Evolutionary conservation across 2,329 filamentous ascomycete genomes (phyloP), one percentile per base, ranked within the genome.

Genomic region (Scedosporium dehoogii): DNA sequence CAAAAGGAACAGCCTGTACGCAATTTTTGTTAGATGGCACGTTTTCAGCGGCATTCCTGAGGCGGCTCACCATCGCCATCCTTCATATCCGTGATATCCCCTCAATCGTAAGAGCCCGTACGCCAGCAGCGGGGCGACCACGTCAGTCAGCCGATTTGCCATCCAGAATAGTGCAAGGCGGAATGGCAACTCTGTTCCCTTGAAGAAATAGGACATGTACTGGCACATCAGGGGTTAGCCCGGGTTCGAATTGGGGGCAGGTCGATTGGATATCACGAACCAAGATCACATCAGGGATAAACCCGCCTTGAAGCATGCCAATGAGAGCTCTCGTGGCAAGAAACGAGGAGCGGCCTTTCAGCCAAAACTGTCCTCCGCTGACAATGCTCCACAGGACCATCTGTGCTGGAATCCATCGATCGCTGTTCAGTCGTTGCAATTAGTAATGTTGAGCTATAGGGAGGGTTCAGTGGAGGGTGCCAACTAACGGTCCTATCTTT

Each of bases 371-470:
- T 6, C 69, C 71, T 10, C 70, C 70, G 2, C 73, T 73, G 1
- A 73, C 67, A 12, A 73, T 64, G 5, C 71, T 73, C 74, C 74
- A 76, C 2, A 62, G 51, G 3, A 72, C 66, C 71, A 74, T 81
- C 41, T 76, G 75, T 3, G 82, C 72, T 12, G 79, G 80, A 4
- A 79, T 79, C 72, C 82, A 80, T 21, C 73, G 74, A 55, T 78
- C 74, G 0, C 79, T 78, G 14, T 79, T 79, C 3, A 81, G 65
- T 67, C 74, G 76, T 67, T 81, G 7, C 9, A 38, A 41, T 7
- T 9, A 41, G 33, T 6, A n/a, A n/a, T n/a, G n/a, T 82, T 29
- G 72, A 75, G 21, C 81, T 67, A 9, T 81, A 71, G 60, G 81
- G 78, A 0, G 12, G 59, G 3, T 51, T 33, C 78, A 70, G 0